Evolutionary conservation across 352 stramenopile species (phyloP).

Genomic region (Globisporangium nodosum): DNA sequence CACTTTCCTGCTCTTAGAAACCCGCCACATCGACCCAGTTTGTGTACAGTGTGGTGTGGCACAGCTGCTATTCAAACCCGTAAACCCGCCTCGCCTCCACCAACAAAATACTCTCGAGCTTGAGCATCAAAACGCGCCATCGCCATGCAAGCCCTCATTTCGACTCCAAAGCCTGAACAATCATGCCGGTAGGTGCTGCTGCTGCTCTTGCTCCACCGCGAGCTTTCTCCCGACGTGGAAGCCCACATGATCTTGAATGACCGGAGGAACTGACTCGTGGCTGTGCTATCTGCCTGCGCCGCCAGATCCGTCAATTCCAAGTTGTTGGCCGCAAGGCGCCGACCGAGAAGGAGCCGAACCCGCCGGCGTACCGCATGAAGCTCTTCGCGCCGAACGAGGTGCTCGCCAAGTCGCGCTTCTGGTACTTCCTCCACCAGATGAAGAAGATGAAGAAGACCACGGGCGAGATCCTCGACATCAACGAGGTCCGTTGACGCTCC

Average conservation of each 20-base stretch:
- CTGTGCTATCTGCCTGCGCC: neutral
- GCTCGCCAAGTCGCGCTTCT: conserved; percentile 99
- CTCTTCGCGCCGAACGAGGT: conserved; percentile 96
- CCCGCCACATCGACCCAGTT: neutral
- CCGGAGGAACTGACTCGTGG: neutral
- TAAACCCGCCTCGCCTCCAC: neutral
- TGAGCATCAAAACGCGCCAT: neutral
- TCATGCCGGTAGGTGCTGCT: conserved; percentile 12
- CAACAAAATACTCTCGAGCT: neutral
- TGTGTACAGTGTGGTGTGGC: conserved; percentile 1
- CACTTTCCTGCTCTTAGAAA: neutral
- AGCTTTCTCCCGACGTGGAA: neutral
- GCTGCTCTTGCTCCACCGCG: neutral
- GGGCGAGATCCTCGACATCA: conserved; percentile 98
- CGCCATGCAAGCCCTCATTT: conserved; percentile 6
- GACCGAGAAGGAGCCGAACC: conserved; percentile 97
- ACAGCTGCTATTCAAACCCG: neutral
- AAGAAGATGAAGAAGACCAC: conserved; percentile 99
- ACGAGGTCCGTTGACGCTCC: conserved; percentile 87
- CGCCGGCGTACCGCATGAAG: conserved; percentile 98
- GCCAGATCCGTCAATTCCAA: conserved; percentile 98
- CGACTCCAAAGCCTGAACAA: conserved; percentile 20
- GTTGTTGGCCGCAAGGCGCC: conserved; percentile 99
- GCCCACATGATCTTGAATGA: neutral
- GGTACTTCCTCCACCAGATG: conserved; percentile 99